A percentile compares a stretch with the other conserved stretches of the same genome.
phyloP scores from a whole-genome alignment of 306 rosid species.

The Castanea crenata region DNA sequence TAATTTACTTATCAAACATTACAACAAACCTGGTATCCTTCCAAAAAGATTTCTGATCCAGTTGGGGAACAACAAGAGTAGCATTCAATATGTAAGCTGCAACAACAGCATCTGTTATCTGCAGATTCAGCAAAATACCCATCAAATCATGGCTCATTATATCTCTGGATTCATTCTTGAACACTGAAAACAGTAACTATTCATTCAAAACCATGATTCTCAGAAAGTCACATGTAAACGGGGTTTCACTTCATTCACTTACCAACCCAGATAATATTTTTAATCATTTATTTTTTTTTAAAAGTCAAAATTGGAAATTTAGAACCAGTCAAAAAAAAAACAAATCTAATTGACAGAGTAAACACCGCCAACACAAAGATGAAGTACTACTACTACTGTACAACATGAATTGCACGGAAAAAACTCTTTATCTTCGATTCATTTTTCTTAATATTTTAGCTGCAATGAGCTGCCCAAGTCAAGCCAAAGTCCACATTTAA shows the following conservation, averaged over 20 bases:
- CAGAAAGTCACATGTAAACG: no score
- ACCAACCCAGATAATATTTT: neutral
- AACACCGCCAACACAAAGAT: neutral
- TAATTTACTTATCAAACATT: neutral
- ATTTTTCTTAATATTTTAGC: neutral
- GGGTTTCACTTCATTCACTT: neutral
- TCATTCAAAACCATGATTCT: no score
- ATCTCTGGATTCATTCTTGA: conserved; percentile 4
- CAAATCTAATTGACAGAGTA: neutral
- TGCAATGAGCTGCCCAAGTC: neutral
- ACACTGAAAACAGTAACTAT: neutral
- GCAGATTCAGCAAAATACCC: conserved; percentile 26
- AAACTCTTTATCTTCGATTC: neutral
- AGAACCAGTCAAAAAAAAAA: neutral
- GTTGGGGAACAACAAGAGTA: conserved; percentile 84
- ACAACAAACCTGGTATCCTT: conserved; percentile 68
- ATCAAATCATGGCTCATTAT: neutral
- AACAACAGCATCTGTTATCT: conserved; percentile 93
- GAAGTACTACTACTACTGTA: neutral
- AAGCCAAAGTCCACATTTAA: neutral
- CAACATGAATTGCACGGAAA: neutral
- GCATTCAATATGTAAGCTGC: conserved; percentile 88
- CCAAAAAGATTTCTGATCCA: conserved; percentile 91
- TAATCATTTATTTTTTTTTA: neutral
- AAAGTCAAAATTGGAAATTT: neutral